Evolutionary conservation across 2,329 filamentous ascomycete species (phyloP), one percentile per base, ranked within the genome.

Genomic region (Claviceps cyperi): DNA sequence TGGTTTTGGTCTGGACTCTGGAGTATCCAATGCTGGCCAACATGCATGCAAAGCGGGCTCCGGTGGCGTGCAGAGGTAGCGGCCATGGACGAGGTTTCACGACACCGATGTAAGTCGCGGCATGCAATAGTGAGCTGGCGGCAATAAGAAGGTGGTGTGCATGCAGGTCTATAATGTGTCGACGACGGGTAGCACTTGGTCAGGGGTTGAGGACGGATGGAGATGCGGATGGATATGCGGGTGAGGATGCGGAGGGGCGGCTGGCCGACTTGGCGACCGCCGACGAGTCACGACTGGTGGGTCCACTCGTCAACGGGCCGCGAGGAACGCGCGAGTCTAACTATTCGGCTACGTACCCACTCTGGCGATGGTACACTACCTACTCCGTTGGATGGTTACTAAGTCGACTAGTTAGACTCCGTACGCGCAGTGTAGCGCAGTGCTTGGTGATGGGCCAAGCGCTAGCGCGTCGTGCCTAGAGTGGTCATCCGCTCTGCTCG

Each of bases 41-140:
- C 22, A n/a, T 13, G 39, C 36, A 28, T 17, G 21, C 48, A 46
- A 37, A 28, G 43, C 44, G 49, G 44, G 49, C 44, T 38, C 38
- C 17, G 5, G 50, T 35, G 50, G 36, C 50, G 50, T 48, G 46
- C 19, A 36, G 22, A 19, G 21, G 40, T 14, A 21, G 40, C 21
- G 39, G 39, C 39, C 36, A 43, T 50, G 15, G 46, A 50, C 56
- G 47, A 53, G 56, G 65, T 66, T 66, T 66, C 64, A 66, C 65
- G 66, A 64, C 62, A 50, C 61, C 64, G 71, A 70, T 69, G 69
- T 62, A 63, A 67, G 69, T 69, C 65, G 28, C 28, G 71, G 71
- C 69, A 72, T 69, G 64, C 39, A 17, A 17, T 19, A 8, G 43
- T 36, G 15, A 44, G 47, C 47, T 37, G 38, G 47, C 47, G 43